Evolutionary conservation across 2,329 filamentous ascomycete genomes (phyloP), one percentile per base, ranked within the genome.

Genomic region (Neurospora sp.): DNA sequence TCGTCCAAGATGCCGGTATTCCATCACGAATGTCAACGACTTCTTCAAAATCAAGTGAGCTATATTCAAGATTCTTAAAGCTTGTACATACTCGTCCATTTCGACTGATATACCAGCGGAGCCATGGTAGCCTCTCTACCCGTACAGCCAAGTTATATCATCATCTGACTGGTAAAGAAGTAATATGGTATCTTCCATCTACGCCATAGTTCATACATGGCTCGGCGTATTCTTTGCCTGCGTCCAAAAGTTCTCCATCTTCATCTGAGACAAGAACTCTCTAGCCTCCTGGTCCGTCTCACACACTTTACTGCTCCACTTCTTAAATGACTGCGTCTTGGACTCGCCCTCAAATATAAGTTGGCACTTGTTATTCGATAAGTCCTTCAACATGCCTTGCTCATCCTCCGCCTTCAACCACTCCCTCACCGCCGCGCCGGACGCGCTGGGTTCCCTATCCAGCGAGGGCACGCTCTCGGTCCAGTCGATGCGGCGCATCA

Each of bases 221-320:
- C 28, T 62, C 39, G 67, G 71, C 5, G 71, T 74, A 67, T 74
- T 92, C 84, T 96, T 97, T 0, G 94, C 95, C 75, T 96, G 81
- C 10, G 91, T 91, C 96, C 96, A 99, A 77, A 99, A 95, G 76
- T 91, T 97, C 76, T 98, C 95, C 86, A 98, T 92, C 83, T 97
- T 97, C 6, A 89, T 88, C 74, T 93, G 87, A 12, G 88, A 82
- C 72, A 99, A 81, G 28, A 90, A 85, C 75, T 97, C 93, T 78
- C 92, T 91, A 5, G 95, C 96, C 77, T 96, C 92, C 11, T 89
- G 87, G 78, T 99, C 96, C 2, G 92, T 95, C 81, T 98, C 96
- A 79, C 93, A 97, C n/a, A 96, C 89, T 78, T 92, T 91, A 72
- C 90, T 93, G 2, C 91, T 86, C 92, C 95, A 98, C 77, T 93